Conservation (phyloP, 2,329 filamentous ascomycete genomes). For the Chrysosphaeria jannelii region DNA sequence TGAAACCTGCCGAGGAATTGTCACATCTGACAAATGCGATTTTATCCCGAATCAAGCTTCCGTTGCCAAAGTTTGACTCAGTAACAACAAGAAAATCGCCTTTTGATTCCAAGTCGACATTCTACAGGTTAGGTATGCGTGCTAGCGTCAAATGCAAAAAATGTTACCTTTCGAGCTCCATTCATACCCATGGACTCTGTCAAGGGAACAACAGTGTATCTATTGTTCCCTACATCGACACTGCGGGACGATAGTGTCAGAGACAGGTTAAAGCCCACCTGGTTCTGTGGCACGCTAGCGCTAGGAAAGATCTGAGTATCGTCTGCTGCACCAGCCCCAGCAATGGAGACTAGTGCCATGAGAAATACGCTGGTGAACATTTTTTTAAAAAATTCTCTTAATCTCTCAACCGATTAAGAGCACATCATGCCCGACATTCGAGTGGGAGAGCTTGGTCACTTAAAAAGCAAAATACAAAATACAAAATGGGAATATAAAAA, state of each 20-base stretch:
- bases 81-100: slow-evolving; percentile 16
- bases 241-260: slow-evolving; percentile 9
- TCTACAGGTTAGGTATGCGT: slow-evolving; percentile 8
- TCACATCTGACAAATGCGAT: slow-evolving; percentile 29
- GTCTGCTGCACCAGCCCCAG: slow-evolving; percentile 9
- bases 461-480: too few relatives aligned
- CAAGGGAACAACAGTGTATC: slow-evolving; percentile 16
- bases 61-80: slow-evolving; percentile 13
- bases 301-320: slow-evolving; percentile 6
- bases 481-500: too few relatives aligned
- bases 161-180: too few relatives aligned
- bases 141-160: too few relatives aligned
- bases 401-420: too few relatives aligned
- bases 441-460: too few relatives aligned
- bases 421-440: too few relatives aligned
- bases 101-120: slow-evolving; percentile 12
- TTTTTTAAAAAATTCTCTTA: too few relatives aligned
- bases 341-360: too few relatives aligned
- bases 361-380: too few relatives aligned
- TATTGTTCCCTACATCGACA: slow-evolving; percentile 6
- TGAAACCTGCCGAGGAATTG: slow-evolving; percentile 11
- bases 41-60: slow-evolving; percentile 8
- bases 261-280: slow-evolving; percentile 12
- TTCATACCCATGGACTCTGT: slow-evolving; percentile 14
- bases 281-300: slow-evolving; percentile 11